These are phyloP conservation scores for Udeniomyces megalosporus DNA, from an alignment of 768 basidiomycete species.

Conservation along the genomic window DNA sequence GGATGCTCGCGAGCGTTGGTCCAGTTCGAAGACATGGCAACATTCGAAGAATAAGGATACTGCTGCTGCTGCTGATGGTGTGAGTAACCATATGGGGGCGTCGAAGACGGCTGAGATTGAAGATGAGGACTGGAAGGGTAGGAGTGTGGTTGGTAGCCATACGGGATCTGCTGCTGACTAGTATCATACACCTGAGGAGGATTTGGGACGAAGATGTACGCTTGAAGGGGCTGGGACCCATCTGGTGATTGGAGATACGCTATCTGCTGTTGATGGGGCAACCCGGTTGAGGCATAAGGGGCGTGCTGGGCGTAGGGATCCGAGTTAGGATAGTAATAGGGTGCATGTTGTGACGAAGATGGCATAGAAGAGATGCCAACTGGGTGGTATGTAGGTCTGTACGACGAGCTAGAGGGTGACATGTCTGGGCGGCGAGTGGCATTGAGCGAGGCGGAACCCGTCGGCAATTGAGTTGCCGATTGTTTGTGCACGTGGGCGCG, in stretches of 20 bases:
- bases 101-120: not conserved
- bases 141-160: not conserved
- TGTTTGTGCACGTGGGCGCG: too few relatives aligned
- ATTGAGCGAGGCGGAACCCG: not conserved
- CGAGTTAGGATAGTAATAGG: not conserved
- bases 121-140: not conserved
- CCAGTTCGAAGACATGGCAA: not conserved
- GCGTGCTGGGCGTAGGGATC: not conserved
- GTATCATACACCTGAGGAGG: constrained; percentile 1
- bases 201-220: constrained; percentile 8
- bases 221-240: constrained; percentile 4
- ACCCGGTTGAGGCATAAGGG: not conserved
- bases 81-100: constrained; percentile 3
- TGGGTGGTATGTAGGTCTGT: too few relatives aligned
- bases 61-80: not conserved
- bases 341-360: not conserved
- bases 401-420: too few relatives aligned
- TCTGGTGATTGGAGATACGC: not conserved
- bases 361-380: too few relatives aligned
- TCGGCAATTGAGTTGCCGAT: not conserved
- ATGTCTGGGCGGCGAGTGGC: too few relatives aligned
- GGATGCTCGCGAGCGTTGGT: not conserved
- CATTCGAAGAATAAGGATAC: not conserved
- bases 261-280: not conserved
- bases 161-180: not conserved